These are phyloP conservation scores for Chaetomium sp. DNA, from an alignment of 2,329 filamentous ascomycete species.

Conservation along the genomic window DNA sequence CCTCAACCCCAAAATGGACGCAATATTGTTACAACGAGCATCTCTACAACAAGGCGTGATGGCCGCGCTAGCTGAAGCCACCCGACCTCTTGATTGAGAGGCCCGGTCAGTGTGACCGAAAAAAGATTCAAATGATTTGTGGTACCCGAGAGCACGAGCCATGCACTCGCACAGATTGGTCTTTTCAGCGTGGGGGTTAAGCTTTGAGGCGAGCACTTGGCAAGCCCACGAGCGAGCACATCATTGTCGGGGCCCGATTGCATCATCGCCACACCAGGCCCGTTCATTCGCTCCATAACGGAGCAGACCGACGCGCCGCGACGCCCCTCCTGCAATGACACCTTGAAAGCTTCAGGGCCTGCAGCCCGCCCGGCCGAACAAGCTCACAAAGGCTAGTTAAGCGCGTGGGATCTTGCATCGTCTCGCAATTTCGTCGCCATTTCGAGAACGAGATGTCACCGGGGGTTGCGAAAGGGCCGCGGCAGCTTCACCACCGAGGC, in stretches of 20 bases:
- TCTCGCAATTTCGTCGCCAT: too few species aligned
- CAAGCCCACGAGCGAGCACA: conserved; percentile 13
- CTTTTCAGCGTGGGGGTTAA: conserved; percentile 10
- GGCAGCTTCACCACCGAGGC: not conserved
- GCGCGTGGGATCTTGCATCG: too few species aligned
- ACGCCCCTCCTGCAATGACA: not conserved
- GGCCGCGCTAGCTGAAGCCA: too few species aligned
- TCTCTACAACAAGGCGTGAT: too few species aligned
- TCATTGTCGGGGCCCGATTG: conserved; percentile 17
- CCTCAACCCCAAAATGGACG: too few species aligned
- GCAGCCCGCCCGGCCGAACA: too few species aligned
- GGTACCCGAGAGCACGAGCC: not conserved
- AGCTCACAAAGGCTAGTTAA: too few species aligned
- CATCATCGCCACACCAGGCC: conserved; percentile 15
- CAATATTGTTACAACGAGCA: too few species aligned
- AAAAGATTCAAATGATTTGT: not conserved
- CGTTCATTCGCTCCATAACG: conserved; percentile 5
- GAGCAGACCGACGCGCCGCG: not conserved
- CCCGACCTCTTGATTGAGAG: too few species aligned
- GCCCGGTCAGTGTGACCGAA: too few species aligned
- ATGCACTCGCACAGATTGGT: not conserved
- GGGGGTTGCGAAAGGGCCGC: too few species aligned
- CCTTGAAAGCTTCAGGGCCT: not conserved
- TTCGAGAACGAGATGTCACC: too few species aligned
- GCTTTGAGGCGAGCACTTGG: conserved; percentile 12